Conservation (phyloP, 345 rosid species). For the Odontarrhena argentea region DNA sequence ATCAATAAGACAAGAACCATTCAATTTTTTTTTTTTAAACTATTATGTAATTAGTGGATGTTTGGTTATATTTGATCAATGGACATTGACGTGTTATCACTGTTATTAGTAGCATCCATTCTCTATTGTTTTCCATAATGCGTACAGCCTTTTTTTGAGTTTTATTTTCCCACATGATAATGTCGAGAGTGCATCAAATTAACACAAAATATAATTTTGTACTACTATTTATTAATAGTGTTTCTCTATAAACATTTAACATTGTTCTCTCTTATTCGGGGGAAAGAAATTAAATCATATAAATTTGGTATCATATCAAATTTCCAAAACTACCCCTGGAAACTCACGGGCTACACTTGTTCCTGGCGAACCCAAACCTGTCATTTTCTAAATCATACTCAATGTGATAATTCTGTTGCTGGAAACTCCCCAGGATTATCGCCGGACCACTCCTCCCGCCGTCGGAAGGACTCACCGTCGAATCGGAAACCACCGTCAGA, state of each 20-base stretch:
- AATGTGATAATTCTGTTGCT: slow-evolving; percentile 73
- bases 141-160: not conserved
- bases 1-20: not conserved
- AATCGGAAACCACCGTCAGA: slow-evolving; percentile 52
- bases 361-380: slow-evolving; percentile 67
- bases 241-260: slow-evolving; percentile 32
- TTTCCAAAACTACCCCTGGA: slow-evolving; percentile 28
- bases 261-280: slow-evolving; percentile 15
- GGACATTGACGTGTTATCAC: slow-evolving; percentile 32
- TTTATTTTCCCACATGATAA: not conserved
- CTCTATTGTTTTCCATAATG: slow-evolving; percentile 27
- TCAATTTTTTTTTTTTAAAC: not conserved
- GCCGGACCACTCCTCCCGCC: slow-evolving; percentile 60
- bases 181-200: not conserved
- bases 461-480: slow-evolving; percentile 30
- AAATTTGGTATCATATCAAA: slow-evolving; percentile 11
- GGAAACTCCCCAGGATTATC: slow-evolving; percentile 76
- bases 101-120: slow-evolving; percentile 5
- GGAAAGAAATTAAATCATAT: slow-evolving; percentile 27
- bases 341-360: slow-evolving; percentile 48
- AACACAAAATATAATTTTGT: not conserved
- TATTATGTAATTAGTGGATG: not conserved
- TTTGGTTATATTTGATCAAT: slow-evolving; percentile 25
- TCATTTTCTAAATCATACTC: slow-evolving; percentile 77
- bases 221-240: not conserved